phyloP scores from a whole-genome alignment of 768 basidiomycete species.

The Lanmaoa rubissima region DNA sequence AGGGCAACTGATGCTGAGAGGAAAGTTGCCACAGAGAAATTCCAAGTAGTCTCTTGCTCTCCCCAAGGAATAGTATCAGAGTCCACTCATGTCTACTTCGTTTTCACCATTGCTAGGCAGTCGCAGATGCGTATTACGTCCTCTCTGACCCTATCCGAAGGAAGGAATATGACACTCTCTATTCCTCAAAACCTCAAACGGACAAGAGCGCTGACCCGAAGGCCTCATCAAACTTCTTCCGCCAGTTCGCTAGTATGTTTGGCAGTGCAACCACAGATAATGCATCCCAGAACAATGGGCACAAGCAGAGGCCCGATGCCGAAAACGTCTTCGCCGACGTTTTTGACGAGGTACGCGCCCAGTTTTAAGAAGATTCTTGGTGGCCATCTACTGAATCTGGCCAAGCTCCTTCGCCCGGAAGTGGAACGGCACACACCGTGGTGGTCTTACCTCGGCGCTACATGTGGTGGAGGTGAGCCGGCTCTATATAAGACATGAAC shows the following conservation, averaged over 20 bases:
- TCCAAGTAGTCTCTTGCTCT: conserved; percentile 54
- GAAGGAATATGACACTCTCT: conserved; percentile 69
- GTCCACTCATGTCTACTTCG: neutral
- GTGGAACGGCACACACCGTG: conserved; percentile 66
- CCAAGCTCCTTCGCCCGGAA: conserved; percentile 75
- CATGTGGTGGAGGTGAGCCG: conserved; percentile 59
- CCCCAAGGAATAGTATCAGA: neutral
- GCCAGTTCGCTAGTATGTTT: conserved; percentile 74
- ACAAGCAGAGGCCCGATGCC: conserved; percentile 61
- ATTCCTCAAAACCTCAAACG: conserved; percentile 47
- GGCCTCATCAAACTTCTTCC: conserved; percentile 74
- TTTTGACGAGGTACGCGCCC: conserved; percentile 74
- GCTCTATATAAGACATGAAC: conserved; percentile 3
- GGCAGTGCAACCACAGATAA: conserved; percentile 34
- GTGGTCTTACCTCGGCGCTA: conserved; percentile 74
- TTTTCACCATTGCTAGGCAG: conserved; percentile 41
- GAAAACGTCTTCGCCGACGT: conserved; percentile 85
- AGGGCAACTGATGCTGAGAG: conserved; percentile 72
- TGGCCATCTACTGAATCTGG: neutral
- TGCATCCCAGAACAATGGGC: conserved; percentile 32
- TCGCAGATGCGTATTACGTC: conserved; percentile 94
- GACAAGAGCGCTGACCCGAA: conserved; percentile 62
- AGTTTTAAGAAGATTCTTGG: neutral
- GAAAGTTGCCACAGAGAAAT: conserved; percentile 74
- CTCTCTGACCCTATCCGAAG: conserved; percentile 76